Percentiles rank a stretch among this genome's conserved stretches.
Conservation (phyloP, 306 rosid genomes). For the Sicyos baderoa region DNA sequence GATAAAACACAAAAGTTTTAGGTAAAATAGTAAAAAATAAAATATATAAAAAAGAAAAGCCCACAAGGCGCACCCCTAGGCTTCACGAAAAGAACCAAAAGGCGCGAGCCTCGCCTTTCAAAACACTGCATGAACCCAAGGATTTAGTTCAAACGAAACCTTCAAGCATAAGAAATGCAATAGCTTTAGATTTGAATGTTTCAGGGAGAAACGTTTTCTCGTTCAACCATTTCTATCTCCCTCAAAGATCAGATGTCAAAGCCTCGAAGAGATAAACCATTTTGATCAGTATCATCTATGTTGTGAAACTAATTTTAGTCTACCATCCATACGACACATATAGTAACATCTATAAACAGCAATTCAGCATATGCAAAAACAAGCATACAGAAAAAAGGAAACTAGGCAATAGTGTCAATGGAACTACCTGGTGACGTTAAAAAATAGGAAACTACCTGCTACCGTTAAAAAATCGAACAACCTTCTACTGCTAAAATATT, state of each 20-base stretch:
- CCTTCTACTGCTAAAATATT: not conserved
- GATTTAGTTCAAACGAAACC: not conserved
- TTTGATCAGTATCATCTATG: not conserved
- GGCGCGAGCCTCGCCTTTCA: too few species aligned
- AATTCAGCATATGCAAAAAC: not conserved
- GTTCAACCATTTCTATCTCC: not conserved
- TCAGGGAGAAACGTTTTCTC: not conserved
- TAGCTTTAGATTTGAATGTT: not conserved
- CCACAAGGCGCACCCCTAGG: too few species aligned
- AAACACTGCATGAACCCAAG: not conserved
- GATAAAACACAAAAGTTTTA: too few species aligned
- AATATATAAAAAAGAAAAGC: too few species aligned
- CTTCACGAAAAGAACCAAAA: too few species aligned
- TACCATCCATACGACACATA: not conserved
- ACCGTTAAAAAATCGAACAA: too few species aligned
- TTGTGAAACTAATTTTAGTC: not conserved
- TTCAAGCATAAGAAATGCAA: not conserved
- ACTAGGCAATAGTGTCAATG: slow-evolving; percentile 1
- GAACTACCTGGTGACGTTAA: not conserved
- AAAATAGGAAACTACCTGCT: too few species aligned
- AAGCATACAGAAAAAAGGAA: slow-evolving; percentile 5
- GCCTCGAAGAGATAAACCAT: slow-evolving; percentile 1
- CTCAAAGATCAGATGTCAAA: not conserved
- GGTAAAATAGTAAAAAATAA: too few species aligned
- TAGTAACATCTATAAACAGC: not conserved